Base-by-base conservation (phyloP, 208 protist species). In the Wallacemonas sp. region DNA sequence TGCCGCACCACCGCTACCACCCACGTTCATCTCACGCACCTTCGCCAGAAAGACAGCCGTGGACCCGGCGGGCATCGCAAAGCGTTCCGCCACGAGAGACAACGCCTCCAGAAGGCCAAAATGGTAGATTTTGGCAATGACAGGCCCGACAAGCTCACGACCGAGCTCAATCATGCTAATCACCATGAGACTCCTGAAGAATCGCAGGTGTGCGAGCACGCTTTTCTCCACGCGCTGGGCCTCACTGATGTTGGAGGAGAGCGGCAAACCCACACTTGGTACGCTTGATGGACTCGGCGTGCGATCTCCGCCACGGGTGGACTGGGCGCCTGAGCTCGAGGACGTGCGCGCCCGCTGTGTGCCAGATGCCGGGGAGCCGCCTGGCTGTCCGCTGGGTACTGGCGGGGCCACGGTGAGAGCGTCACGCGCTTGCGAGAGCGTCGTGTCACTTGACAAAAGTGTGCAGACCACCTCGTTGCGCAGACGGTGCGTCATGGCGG, bases 1-100 rank as follows among this genome's bases (percentile, higher is more conserved):
- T 1, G 30, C 34, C 2, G 36, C 38, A 6, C 17, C 51, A 27
- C 22, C 51, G 0, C n/a, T 6, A 8, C 51, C 51, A 26, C 0
- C 46, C 6, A 19, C 46, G 54, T 15, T 67, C 34, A 30, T 30
- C 33, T 73, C 65, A 15, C 42, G 62, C 21, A 81, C n/a, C 22
- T 67, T 53, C 5, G 72, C 73, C 36, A 74, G 44, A 53, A 88
- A 90, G 12, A 61, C 41, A 21, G 63, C 42, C 3, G 74, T 53
- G 14, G 73, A 21, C 24, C 76, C 81, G 8, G 34, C 36, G 6
- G 80, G 86, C 76, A 92, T 80, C 4, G 72, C 75, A 34, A 77
- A 93, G 3, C 83, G 77, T 68, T 90, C 86, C 26, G 86, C 86
- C 15, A 93, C 86, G 15, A 88, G 62, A 12, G 86, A 90, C 21